Base-by-base conservation (phyloP, 352 stramenopile genomes). In the Phytophthora multivora region DNA sequence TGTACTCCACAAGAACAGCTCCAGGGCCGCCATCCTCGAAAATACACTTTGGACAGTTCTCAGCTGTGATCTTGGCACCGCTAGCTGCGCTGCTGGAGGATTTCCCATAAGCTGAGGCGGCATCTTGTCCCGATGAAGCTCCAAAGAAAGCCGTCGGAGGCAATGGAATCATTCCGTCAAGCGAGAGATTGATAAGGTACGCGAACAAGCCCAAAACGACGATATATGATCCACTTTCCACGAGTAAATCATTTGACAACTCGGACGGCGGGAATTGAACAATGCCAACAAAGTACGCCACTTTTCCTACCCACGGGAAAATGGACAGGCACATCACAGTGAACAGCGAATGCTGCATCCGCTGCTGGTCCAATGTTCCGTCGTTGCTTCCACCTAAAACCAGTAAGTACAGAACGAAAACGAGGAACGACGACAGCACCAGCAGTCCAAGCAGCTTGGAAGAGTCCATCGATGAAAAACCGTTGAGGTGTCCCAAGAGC, bases 21-120 rank as follows among this genome's bases (percentile, higher is more conserved):
- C 85, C 85, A 2, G 77, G 76, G 5, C 87, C 87, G 13, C 76
- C 87, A 39, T 96, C 85, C 63, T 96, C 85, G 38, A 87, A 91
- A 28, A 96, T 53, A 54, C 87, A 96, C 41, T 88, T 83, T 0
- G 83, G 83, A 30, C 87, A 96, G 48, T 88, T 90, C 45, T 93
- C 87, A 40, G 86, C 80, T 6, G 83, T 89, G 39, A 94, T 87
- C 30, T 70, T 80, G 28, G 66, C 50, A 40, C 5, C 18, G 15
- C 23, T 57, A 19, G n/a, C 40, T 15, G 52, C 46, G 13, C 51
- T 67, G 11, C 26, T 69, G 1, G 60, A 45, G n/a, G 46, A 70
- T 16, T 77, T 73, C 18, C 63, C 66, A 9, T 87, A 86, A 2
- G 71, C 59, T 0, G 70, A 79, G 2, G 68, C 75, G 6, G 60